phyloP scores from a whole-genome alignment of 805 yeast genomes.

The Nakazawaea pomicola region DNA sequence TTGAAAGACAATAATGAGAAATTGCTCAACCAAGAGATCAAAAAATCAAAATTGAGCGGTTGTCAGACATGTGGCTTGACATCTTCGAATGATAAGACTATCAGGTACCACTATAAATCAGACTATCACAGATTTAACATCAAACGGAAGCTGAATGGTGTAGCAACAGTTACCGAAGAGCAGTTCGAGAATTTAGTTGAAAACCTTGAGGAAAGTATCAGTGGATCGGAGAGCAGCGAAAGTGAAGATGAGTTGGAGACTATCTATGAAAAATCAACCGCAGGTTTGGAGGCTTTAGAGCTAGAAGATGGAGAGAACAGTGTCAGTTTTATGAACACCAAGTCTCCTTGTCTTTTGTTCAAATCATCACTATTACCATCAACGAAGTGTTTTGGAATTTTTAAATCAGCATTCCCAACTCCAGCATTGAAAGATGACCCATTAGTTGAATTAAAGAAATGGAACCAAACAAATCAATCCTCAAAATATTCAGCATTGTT shows the following conservation, averaged over 20 bases:
- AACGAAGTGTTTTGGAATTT: constrained; percentile 55
- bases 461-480: constrained; percentile 23
- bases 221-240: constrained; percentile 46
- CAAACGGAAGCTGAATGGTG: constrained; percentile 43
- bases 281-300: not conserved
- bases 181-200: constrained; percentile 55
- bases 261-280: constrained; percentile 12
- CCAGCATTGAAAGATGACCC: constrained; percentile 41
- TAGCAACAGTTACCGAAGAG: constrained; percentile 43
- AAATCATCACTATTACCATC: constrained; percentile 40
- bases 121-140: constrained; percentile 57
- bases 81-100: constrained; percentile 15
- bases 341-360: constrained; percentile 64
- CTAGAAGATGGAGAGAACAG: constrained; percentile 27
- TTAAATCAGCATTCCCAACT: constrained; percentile 54
- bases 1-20: constrained; percentile 13
- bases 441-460: constrained; percentile 35
- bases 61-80: constrained; percentile 23
- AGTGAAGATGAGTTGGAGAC: constrained; percentile 18
- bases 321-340: constrained; percentile 55
- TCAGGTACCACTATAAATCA: constrained; percentile 46
- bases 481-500: constrained; percentile 63
- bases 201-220: constrained; percentile 49
- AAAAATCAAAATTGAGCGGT: constrained; percentile 5
- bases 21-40: constrained; percentile 4